Evolutionary conservation across 805 yeast genomes (phyloP).

Genomic region (Kurtzmaniella fragi): DNA sequence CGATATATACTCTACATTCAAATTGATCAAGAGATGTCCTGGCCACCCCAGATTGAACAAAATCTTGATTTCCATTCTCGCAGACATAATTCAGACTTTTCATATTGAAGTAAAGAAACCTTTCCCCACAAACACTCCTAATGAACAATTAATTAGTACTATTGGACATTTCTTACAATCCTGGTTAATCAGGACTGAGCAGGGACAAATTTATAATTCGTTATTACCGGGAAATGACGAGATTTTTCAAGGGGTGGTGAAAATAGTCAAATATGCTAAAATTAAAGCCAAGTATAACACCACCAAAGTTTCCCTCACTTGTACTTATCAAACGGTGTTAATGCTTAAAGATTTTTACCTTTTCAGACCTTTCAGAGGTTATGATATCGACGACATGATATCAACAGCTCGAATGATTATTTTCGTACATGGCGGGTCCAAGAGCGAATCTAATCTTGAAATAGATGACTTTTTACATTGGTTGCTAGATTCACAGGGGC

Average conservation of each 20-base stretch:
- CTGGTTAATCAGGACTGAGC: slow-evolving; percentile 15
- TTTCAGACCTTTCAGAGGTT: too few relatives aligned
- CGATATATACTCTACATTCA: slow-evolving; percentile 8
- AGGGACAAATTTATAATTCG: slow-evolving; percentile 18
- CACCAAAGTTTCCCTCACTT: slow-evolving; percentile 1
- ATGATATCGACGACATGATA: too few relatives aligned
- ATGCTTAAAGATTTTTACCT: too few relatives aligned
- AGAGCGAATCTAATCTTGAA: too few relatives aligned
- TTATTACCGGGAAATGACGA: slow-evolving; percentile 21
- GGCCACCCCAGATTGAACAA: slow-evolving; percentile 16
- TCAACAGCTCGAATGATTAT: too few relatives aligned
- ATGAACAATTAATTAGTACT: slow-evolving; percentile 1
- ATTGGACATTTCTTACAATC: background rate
- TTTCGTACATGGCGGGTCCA: too few relatives aligned
- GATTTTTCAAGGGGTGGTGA: slow-evolving; percentile 15
- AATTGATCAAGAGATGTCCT: slow-evolving; percentile 9
- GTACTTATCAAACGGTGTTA: background rate
- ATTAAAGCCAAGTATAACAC: slow-evolving; percentile 1
- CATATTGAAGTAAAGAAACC: background rate
- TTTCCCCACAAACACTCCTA: slow-evolving; percentile 1
- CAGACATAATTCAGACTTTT: slow-evolving; percentile 8
- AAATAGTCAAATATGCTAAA: background rate
- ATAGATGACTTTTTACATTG: too few relatives aligned
- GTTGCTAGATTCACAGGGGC: too few relatives aligned
- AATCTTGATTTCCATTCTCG: slow-evolving; percentile 13